These are phyloP conservation scores for Blepharisma stoltei DNA, from an alignment of 73 alveolate genomes.

Conservation along the genomic window DNA sequence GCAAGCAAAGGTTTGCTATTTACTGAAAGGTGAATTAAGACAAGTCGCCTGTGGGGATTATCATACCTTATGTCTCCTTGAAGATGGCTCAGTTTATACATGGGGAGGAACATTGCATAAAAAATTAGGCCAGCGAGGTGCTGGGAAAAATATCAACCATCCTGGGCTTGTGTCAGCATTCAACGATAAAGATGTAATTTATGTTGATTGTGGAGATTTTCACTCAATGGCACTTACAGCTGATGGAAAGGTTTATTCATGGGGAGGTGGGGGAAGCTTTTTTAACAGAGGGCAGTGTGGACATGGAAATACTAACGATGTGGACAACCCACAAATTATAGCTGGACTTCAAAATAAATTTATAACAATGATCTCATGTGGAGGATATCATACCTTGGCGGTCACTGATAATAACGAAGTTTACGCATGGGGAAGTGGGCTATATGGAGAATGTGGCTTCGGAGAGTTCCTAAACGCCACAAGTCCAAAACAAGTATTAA, in stretches of 20 bases:
- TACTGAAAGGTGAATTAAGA: too few species aligned
- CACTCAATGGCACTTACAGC: constrained; percentile 93
- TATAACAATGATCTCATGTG: constrained; percentile 78
- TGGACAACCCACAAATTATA: constrained; percentile 71
- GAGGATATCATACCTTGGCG: constrained; percentile 95
- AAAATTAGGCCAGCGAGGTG: constrained; percentile 81
- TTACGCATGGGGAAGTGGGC: constrained; percentile 92
- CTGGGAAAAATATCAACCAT: constrained; percentile 34
- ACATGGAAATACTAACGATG: constrained; percentile 84
- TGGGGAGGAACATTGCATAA: constrained; percentile 97
- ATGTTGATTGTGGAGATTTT: constrained; percentile 96
- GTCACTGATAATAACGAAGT: constrained; percentile 80
- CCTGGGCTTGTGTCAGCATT: constrained; percentile 17
- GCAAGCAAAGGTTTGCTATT: too few species aligned
- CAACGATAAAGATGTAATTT: constrained; percentile 44
- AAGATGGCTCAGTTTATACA: constrained; percentile 83
- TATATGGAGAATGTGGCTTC: constrained; percentile 95
- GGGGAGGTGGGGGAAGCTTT: constrained; percentile 98
- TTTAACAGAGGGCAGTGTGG: constrained; percentile 97
- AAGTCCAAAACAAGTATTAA: constrained; percentile 41
- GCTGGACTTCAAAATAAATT: constrained; percentile 61
- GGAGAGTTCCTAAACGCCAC: constrained; percentile 56
- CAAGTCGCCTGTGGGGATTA: constrained; percentile 87
- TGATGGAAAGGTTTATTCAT: constrained; percentile 85
- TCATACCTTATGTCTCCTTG: constrained; percentile 73